Evolutionary conservation across 768 basidiomycete species (phyloP).

Genomic region (Lactifluus rugatus): DNA sequence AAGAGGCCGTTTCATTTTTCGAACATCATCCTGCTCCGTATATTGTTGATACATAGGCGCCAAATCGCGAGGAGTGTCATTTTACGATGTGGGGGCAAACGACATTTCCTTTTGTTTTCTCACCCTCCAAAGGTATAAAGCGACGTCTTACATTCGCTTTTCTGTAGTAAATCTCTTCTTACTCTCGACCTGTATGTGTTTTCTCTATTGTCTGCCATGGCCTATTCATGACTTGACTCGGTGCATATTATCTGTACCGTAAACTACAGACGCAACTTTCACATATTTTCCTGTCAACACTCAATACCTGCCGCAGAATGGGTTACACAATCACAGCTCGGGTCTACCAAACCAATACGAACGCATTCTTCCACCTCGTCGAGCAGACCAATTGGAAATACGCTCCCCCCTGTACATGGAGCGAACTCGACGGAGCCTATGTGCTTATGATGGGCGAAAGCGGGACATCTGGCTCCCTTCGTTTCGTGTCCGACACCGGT

Average conservation of each 20-base stretch:
- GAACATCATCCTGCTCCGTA: not conserved
- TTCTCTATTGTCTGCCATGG: not conserved
- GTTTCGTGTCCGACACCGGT: conserved; percentile 25
- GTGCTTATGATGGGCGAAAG: conserved; percentile 31
- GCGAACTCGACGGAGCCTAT: conserved; percentile 11
- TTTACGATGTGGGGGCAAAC: not conserved
- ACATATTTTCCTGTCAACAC: not conserved
- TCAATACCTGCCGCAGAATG: conserved; percentile 16
- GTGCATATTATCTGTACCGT: not conserved
- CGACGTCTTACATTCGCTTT: not conserved
- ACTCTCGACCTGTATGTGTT: not conserved
- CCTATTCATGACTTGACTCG: not conserved
- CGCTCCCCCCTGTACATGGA: conserved; percentile 25
- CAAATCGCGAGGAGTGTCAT: not conserved
- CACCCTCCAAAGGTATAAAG: not conserved
- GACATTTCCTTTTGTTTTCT: not conserved
- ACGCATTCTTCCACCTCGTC: conserved; percentile 25
- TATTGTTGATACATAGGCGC: not conserved
- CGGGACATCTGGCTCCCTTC: conserved; percentile 32
- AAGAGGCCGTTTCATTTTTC: not conserved
- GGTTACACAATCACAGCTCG: conserved; percentile 20
- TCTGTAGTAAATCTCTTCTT: not conserved
- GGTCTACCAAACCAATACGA: conserved; percentile 19
- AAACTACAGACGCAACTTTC: not conserved
- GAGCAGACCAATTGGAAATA: conserved; percentile 30